phyloP scores from a whole-genome alignment of 2,329 filamentous ascomycete genomes.

The Magnaporthales sp. region DNA sequence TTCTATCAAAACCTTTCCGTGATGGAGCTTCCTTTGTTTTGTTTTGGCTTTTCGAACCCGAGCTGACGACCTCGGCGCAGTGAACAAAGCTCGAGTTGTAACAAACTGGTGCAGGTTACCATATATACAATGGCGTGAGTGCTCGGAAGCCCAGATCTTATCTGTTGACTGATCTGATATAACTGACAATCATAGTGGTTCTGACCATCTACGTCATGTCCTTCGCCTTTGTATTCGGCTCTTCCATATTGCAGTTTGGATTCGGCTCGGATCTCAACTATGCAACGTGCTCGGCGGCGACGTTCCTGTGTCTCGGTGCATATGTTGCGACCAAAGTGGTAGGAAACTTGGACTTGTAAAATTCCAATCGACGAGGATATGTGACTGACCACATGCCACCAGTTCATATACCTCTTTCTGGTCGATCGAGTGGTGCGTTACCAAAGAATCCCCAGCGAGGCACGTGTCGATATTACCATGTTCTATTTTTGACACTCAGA shows the following conservation, averaged over 20 bases:
- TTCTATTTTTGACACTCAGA: background rate
- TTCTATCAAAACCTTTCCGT: background rate
- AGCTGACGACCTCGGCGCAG: background rate
- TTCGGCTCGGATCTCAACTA: constrained; percentile 44
- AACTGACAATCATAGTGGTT: constrained; percentile 27
- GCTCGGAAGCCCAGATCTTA: background rate
- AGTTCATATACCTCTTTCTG: constrained; percentile 53
- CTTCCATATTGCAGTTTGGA: constrained; percentile 46
- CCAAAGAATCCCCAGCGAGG: constrained; percentile 21
- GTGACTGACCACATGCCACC: constrained; percentile 6
- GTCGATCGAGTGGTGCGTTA: constrained; percentile 56
- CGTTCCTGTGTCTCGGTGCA: constrained; percentile 50
- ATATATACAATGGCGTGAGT: background rate
- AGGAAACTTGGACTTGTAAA: background rate
- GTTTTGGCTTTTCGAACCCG: background rate
- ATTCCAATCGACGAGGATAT: background rate
- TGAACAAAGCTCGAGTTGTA: background rate
- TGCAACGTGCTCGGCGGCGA: constrained; percentile 45
- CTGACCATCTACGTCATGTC: constrained; percentile 52
- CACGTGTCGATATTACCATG: background rate
- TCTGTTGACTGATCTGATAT: background rate
- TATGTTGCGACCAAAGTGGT: constrained; percentile 55
- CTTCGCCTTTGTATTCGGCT: constrained; percentile 49
- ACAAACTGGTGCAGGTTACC: background rate
- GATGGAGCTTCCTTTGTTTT: background rate